These are phyloP conservation scores for Neostapfia colusana DNA, from an alignment of 176 grass and related monocot genomes.

Conservation along the genomic window DNA sequence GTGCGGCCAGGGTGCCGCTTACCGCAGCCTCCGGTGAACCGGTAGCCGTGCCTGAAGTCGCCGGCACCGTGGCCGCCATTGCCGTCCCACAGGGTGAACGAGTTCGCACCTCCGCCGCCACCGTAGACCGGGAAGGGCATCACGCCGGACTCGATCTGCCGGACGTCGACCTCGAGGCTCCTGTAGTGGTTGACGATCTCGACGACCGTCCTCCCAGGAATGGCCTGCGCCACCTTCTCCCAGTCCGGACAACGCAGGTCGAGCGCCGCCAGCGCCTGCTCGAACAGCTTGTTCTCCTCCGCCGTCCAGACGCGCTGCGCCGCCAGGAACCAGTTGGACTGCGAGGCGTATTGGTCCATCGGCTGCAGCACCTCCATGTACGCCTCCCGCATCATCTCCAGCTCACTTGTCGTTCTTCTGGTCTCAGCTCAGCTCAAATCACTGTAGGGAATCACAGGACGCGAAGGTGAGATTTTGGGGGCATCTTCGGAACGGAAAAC, in stretches of 20 bases:
- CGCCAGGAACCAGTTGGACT: slow-evolving; percentile 33
- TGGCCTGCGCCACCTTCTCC: slow-evolving; percentile 63
- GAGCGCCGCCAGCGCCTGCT: slow-evolving; percentile 60
- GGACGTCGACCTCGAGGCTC: slow-evolving; percentile 67
- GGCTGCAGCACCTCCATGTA: slow-evolving; percentile 71
- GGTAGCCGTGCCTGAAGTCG: slow-evolving; percentile 47
- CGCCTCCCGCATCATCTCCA: slow-evolving; percentile 63
- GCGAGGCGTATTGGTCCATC: slow-evolving; percentile 43
- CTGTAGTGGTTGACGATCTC: slow-evolving; percentile 72
- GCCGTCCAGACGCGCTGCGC: slow-evolving; percentile 46
- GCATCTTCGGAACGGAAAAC: slow-evolving; percentile 24
- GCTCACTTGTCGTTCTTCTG: not conserved
- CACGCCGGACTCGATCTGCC: slow-evolving; percentile 65
- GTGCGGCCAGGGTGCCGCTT: slow-evolving; percentile 52
- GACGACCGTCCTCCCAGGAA: slow-evolving; percentile 60
- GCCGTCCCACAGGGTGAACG: slow-evolving; percentile 70
- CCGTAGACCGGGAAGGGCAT: slow-evolving; percentile 45
- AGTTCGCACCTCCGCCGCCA: not conserved
- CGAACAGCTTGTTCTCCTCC: slow-evolving; percentile 92
- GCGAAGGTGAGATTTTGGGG: slow-evolving; percentile 22
- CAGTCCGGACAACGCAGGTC: slow-evolving; percentile 62
- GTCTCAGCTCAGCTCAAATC: not conserved
- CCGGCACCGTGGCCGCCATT: slow-evolving; percentile 19
- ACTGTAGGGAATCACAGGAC: slow-evolving; percentile 35
- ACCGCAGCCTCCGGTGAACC: slow-evolving; percentile 39